These are phyloP conservation scores for Clathrus columnatus DNA, from an alignment of 768 basidiomycete species.

Conservation along the genomic window DNA sequence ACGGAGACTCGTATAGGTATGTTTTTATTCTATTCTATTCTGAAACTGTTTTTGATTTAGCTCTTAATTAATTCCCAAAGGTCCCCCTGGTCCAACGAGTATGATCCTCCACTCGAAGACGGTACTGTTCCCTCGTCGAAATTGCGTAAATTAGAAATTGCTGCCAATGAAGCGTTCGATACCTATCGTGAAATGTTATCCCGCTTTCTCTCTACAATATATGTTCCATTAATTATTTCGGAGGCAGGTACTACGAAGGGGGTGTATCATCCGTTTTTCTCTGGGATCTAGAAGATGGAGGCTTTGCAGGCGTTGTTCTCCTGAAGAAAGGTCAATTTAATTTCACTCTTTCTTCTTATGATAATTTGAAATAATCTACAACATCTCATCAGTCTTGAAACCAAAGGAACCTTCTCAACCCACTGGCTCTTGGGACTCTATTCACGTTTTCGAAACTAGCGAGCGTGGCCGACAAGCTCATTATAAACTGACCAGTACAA, in stretches of 20 bases:
- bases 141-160: conserved; percentile 83
- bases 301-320: conserved; percentile 93
- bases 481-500: conserved; percentile 94
- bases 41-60: conserved; percentile 9
- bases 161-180: conserved; percentile 94
- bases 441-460: conserved; percentile 94
- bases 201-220: not conserved
- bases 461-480: conserved; percentile 89
- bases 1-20: conserved; percentile 85
- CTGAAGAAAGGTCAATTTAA: conserved; percentile 76
- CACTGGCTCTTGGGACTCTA: conserved; percentile 93
- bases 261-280: conserved; percentile 95
- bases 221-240: not conserved
- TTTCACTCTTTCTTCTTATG: too few species aligned
- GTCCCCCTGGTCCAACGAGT: conserved; percentile 98
- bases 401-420: conserved; percentile 49
- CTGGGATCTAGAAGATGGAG: conserved; percentile 95
- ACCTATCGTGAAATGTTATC: conserved; percentile 90
- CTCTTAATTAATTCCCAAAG: too few species aligned
- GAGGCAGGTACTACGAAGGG: conserved; percentile 87
- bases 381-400: conserved; percentile 43
- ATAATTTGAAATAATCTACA: not conserved
- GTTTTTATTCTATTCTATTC: conserved; percentile 20
- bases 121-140: conserved; percentile 79
- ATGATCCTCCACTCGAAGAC: conserved; percentile 83